Conservation (phyloP, 257 asterid species). For the Eucommia ulmoides region DNA sequence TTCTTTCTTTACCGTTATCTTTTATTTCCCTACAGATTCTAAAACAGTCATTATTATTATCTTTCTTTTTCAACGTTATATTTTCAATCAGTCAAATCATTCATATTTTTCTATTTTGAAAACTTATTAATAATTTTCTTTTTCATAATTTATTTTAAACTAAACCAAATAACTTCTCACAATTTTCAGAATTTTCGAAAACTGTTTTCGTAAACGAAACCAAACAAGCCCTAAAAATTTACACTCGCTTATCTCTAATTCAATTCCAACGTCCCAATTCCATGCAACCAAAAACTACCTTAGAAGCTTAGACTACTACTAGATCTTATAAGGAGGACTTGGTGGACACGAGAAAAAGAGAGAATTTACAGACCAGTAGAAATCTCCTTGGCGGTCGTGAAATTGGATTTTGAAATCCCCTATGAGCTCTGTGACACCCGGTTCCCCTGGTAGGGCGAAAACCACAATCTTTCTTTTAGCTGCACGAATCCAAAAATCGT, state of each 20-base stretch:
- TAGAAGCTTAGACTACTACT: background rate
- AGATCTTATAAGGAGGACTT: too few species aligned
- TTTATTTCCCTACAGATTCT: too few species aligned
- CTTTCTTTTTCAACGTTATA: too few species aligned
- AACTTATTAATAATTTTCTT: too few species aligned
- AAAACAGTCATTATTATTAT: too few species aligned
- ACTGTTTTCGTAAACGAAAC: background rate
- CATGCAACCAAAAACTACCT: too few species aligned
- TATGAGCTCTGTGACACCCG: conserved; percentile 75
- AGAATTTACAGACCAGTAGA: conserved; percentile 59
- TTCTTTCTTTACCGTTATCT: too few species aligned
- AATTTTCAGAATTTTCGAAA: background rate
- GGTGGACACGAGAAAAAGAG: background rate
- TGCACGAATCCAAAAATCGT: conserved; percentile 91
- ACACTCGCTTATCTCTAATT: too few species aligned
- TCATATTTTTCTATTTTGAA: too few species aligned
- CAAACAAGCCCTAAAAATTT: background rate
- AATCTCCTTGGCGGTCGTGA: conserved; percentile 96
- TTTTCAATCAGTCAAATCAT: too few species aligned
- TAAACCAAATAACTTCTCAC: background rate
- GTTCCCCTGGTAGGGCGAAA: conserved; percentile 94
- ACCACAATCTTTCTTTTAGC: conserved; percentile 77
- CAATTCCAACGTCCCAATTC: too few species aligned
- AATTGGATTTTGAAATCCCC: conserved; percentile 93
- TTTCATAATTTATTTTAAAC: too few species aligned